Evolutionary conservation across 2,329 filamentous ascomycete genomes (phyloP), one percentile per base, ranked within the genome.

Genomic region (Pyrenophora tritici-repentis): DNA sequence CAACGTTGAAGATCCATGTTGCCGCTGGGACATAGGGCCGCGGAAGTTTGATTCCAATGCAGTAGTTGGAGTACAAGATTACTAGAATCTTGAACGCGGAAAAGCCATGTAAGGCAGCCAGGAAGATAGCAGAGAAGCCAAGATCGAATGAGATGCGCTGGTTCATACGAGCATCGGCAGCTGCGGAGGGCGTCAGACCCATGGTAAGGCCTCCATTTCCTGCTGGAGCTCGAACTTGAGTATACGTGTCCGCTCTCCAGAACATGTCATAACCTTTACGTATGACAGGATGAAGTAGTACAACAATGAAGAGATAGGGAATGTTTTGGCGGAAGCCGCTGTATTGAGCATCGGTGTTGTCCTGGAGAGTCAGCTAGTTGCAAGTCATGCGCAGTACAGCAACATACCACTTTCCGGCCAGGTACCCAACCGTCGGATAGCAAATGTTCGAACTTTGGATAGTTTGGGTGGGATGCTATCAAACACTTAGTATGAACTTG

Each of bases 1-100:
- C 81, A 47, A 99, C 83, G 65, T 96, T 97, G 79, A 97, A 97
- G 3, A 85, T 73, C 94, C 95, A 99, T 0, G 93, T 96, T 6
- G 83, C 86, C 3, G 78, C 78, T 0, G 92, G 91, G 0, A 96
- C 78, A 59, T 87, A 87, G 22, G 80, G 76, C 53, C 83, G 84
- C 8, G 91, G 90, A 10, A 96, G 73, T 34, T 76, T 76, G 5
- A 84, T 96, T 10, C 86, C 90, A 34, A 99, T 79, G 51, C 83
- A 83, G 76, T 89, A 97, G 73, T 99, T 99, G 59, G 88, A 67
- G 58, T 83, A 89, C 10, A 99, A 76, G 44, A 99, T 96, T 0
- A 80, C 55, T 2, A 97, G 73, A 13, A 99, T 83, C 73, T 99
- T 99, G 59, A 90, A 73, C 0, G 86, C 83, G 0, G 93, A 97